These are phyloP conservation scores for Phlebiopsis flavidoalba DNA, from an alignment of 768 basidiomycete genomes.

Conservation along the genomic window DNA sequence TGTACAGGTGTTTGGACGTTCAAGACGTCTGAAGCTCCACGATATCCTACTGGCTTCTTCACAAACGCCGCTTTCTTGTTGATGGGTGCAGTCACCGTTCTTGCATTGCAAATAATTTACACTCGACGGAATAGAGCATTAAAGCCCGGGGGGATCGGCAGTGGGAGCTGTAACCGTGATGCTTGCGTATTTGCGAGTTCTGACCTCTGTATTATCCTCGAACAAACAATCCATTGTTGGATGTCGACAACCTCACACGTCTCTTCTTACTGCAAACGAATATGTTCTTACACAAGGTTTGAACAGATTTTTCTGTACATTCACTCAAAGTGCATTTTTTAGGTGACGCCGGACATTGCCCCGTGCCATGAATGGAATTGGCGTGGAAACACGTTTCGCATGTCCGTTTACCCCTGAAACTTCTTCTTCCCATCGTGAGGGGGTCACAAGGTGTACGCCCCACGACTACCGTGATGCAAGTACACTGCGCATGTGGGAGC, in stretches of 20 bases:
- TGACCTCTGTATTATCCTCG: neutral
- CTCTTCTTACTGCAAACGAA: neutral
- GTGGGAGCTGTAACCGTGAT: conserved; percentile 6
- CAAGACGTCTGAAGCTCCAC: neutral
- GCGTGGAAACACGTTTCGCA: neutral
- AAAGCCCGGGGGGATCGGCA: conserved; percentile 4
- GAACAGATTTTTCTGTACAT: neutral
- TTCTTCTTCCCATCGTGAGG: neutral
- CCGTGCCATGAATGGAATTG: neutral
- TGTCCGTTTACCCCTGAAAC: neutral
- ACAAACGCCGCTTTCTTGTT: conserved; percentile 17
- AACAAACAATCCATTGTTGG: neutral
- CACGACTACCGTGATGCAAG: neutral
- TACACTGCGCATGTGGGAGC: neutral
- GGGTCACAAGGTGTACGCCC: neutral
- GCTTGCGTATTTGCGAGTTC: neutral
- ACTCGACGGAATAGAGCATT: conserved; percentile 14
- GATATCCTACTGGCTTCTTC: neutral
- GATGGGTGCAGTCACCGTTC: conserved; percentile 12
- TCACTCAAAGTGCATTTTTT: neutral
- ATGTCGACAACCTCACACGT: neutral
- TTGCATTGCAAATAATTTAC: conserved; percentile 12
- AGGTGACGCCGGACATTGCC: neutral
- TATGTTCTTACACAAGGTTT: neutral
- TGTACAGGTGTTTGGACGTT: neutral